Evolutionary conservation across 2,329 filamentous ascomycete species (phyloP), one percentile per base, ranked within the genome.

Genomic region (Arachnomyces sp.): DNA sequence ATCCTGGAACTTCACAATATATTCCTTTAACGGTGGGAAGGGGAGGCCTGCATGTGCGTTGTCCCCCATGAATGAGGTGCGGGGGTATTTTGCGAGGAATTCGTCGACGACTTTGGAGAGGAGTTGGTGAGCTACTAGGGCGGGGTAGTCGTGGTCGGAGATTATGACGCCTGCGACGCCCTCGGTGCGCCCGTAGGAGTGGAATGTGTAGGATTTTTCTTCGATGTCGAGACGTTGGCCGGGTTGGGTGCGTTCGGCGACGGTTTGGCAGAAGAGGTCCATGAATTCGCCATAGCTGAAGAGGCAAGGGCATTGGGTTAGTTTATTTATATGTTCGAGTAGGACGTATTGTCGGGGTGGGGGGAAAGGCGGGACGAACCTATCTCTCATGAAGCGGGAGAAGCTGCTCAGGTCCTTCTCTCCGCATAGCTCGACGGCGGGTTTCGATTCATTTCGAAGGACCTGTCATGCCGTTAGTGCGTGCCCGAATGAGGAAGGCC

Each of bases 41-140:
- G 68, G 53, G 28, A 87, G 59, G 34, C 64, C 32, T 13, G 71
- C 68, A n/a, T 20, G 43, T 55, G 65, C 56, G 31, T 52, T 72
- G 65, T 48, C 65, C 47, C 57, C 70, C 16, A 71, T 68, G 74
- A 80, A 90, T 34, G 77, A 67, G 34, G 77, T 76, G 43, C 77
- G 73, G 4, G 85, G 82, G 66, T 88, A 77, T 56, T 79, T 73
- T 48, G 76, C 68, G 32, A 87, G 72, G 64, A 93, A 93, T 62
- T 92, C 85, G 65, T 92, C 84, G 60, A 85, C 69, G 44, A 89
- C 73, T 63, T 92, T 92, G 60, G 84, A 83, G 60, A 88, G 82
- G 14, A 71, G 58, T 38, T 47, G 47, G 29, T 45, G 42, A 3
- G 47, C 45, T 85, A 66, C 40, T 65, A 56, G 47, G 47, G 53